phyloP scores from a whole-genome alignment of 2,329 filamentous ascomycete species.

The Alternaria sp. region DNA sequence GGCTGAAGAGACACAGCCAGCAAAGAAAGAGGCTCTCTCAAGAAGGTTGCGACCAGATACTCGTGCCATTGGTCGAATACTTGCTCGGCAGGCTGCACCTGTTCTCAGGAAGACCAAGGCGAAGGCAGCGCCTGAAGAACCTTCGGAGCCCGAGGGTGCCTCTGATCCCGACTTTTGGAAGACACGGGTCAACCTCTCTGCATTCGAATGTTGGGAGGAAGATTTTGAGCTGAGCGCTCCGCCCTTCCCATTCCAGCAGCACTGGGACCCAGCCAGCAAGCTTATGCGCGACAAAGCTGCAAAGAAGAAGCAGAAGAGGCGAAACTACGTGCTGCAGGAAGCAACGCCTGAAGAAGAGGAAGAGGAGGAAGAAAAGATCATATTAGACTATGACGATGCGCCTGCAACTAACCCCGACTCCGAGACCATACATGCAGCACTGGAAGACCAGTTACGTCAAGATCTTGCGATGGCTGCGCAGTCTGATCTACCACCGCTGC shows the following conservation, averaged over 20 bases:
- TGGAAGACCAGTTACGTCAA: conserved; percentile 47
- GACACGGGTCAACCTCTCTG: conserved; percentile 74
- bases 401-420: conserved; percentile 30
- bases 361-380: conserved; percentile 38
- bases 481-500: conserved; percentile 70
- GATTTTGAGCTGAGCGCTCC: conserved; percentile 70
- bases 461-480: conserved; percentile 55
- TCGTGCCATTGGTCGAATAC: conserved; percentile 40
- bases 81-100: conserved; percentile 39
- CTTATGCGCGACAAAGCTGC: conserved; percentile 64
- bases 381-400: conserved; percentile 46
- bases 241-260: conserved; percentile 87
- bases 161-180: conserved; percentile 73
- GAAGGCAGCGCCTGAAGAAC: conserved; percentile 26
- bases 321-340: conserved; percentile 47
- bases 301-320: conserved; percentile 63
- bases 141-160: conserved; percentile 35
- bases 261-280: conserved; percentile 83
- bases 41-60: conserved; percentile 39
- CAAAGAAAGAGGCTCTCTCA: conserved; percentile 18
- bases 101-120: conserved; percentile 30
- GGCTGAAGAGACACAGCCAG: conserved; percentile 1
- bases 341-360: conserved; percentile 53
- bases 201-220: conserved; percentile 81
- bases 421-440: conserved; percentile 29